These are phyloP conservation scores for Coemansia pectinata DNA, from an alignment of 192 early-diverging fungal species.

Conservation along the genomic window DNA sequence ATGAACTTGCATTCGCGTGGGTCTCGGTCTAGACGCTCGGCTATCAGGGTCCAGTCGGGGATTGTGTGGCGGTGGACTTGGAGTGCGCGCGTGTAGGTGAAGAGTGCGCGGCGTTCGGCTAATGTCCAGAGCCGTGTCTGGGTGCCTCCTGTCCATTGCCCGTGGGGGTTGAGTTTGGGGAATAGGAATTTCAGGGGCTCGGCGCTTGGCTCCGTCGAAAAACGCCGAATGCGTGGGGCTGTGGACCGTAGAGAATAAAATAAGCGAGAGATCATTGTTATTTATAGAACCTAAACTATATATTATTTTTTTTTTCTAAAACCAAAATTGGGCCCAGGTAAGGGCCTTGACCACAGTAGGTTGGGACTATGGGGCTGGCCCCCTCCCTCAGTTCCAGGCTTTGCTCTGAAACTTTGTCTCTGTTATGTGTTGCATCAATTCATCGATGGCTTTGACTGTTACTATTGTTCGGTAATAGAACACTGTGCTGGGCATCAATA, in stretches of 20 bases:
- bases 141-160: neutral
- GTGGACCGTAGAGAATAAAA: neutral
- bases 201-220: neutral
- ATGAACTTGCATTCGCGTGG: conserved; percentile 14
- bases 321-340: no score
- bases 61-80: neutral
- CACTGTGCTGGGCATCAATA: neutral
- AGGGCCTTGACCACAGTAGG: no score
- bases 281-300: no score
- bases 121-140: conserved; percentile 14
- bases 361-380: no score
- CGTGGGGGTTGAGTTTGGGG: neutral
- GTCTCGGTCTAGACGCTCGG: conserved; percentile 1
- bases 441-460: neutral
- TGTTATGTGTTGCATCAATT: neutral
- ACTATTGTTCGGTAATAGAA: neutral
- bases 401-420: no score
- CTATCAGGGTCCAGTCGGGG: conserved; percentile 17
- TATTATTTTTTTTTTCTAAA: neutral
- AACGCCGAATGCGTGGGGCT: no score
- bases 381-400: no score
- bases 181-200: neutral
- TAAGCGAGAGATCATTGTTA: neutral
- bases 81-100: conserved; percentile 12
- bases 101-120: conserved; percentile 24